A percentile compares a stretch with the other conserved stretches of the same genome.
Conservation (phyloP, 2,329 filamentous ascomycete genomes). For the Zymoseptoria pseudotritici region DNA sequence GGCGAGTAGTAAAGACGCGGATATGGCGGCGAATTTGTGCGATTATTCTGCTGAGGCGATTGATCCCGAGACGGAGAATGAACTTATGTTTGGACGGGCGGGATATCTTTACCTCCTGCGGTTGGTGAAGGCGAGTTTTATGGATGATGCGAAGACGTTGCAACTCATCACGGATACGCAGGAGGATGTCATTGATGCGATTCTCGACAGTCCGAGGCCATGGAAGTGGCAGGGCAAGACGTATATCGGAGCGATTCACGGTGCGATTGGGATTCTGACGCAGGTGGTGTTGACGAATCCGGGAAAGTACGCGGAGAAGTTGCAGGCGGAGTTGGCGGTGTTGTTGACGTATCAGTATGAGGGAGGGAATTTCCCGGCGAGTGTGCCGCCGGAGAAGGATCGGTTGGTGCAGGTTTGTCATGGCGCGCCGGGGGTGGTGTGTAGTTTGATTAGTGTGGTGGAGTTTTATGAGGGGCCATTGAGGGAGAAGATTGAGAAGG, state of each 20-base stretch:
- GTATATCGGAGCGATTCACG: constrained; percentile 61
- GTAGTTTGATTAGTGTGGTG: constrained; percentile 50
- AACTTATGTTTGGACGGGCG: constrained; percentile 60
- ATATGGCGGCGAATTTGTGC: constrained; percentile 44
- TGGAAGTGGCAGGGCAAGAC: constrained; percentile 60
- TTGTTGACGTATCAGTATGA: constrained; percentile 54
- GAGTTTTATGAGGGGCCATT: constrained; percentile 46
- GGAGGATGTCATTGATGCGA: constrained; percentile 50
- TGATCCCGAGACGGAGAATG: constrained; percentile 46
- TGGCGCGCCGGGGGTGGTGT: constrained; percentile 56
- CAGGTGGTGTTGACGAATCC: constrained; percentile 57
- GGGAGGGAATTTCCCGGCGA: constrained; percentile 58
- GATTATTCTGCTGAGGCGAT: constrained; percentile 43
- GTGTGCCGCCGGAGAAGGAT: constrained; percentile 42
- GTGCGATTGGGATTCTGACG: constrained; percentile 62
- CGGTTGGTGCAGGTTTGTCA: constrained; percentile 60
- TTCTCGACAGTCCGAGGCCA: constrained; percentile 47
- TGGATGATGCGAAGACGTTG: constrained; percentile 41
- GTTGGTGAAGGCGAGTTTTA: constrained; percentile 52
- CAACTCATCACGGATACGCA: constrained; percentile 49
- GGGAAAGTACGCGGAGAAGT: constrained; percentile 44
- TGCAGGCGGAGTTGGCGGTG: constrained; percentile 47
- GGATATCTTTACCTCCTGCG: constrained; percentile 62
- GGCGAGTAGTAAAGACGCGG: constrained; percentile 42
- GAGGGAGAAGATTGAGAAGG: constrained; percentile 45